A percentile compares a stretch with the other conserved stretches of the same genome.
Evolutionary conservation across 2,329 filamentous ascomycete genomes (phyloP).

Genomic region (Colletotrichum tanaceti): DNA sequence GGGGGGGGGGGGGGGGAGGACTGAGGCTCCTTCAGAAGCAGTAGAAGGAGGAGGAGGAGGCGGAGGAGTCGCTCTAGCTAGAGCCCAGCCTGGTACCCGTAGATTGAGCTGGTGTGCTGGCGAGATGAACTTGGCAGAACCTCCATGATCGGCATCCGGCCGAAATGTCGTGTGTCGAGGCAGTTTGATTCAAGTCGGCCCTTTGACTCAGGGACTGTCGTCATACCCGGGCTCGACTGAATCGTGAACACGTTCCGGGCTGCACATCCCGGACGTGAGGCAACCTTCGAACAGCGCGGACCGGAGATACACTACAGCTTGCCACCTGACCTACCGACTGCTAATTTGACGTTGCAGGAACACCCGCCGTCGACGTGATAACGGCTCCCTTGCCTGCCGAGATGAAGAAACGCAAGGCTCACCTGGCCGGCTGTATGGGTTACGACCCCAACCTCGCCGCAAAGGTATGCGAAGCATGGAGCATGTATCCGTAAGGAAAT

Average conservation of each 20-base stretch:
- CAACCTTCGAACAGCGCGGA: slow-evolving; percentile 34
- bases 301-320: slow-evolving; percentile 10
- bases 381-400: slow-evolving; percentile 38
- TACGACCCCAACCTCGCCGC: slow-evolving; percentile 4
- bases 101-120: slow-evolving; percentile 20
- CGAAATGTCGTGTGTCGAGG: slow-evolving; percentile 29
- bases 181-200: slow-evolving; percentile 32
- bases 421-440: slow-evolving; percentile 17
- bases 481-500: neutral
- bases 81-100: neutral
- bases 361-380: slow-evolving; percentile 7
- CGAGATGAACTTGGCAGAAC: slow-evolving; percentile 37
- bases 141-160: slow-evolving; percentile 39
- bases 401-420: slow-evolving; percentile 25
- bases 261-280: slow-evolving; percentile 36
- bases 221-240: slow-evolving; percentile 32
- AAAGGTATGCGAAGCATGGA: slow-evolving; percentile 7
- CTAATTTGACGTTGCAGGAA: slow-evolving; percentile 32
- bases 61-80: neutral
- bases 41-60: no score
- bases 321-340: slow-evolving; percentile 5
- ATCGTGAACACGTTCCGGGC: slow-evolving; percentile 27
- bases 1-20: no score
- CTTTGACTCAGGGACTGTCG: slow-evolving; percentile 29
- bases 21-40: slow-evolving; percentile 22